Conservation (phyloP, 495 filamentous ascomycete species). For the Penicillium cataractarum region DNA sequence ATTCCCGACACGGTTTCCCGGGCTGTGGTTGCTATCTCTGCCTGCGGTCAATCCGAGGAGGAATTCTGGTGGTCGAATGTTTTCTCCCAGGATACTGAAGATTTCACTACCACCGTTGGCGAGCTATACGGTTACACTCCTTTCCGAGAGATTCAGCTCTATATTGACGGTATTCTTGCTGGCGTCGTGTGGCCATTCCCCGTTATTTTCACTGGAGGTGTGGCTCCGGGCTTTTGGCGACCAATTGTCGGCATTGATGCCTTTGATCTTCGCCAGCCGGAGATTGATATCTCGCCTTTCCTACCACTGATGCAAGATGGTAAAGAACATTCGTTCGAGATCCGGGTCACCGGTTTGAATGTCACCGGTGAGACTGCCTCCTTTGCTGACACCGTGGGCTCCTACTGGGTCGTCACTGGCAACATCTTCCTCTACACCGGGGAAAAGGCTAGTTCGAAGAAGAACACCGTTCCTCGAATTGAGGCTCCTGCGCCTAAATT, state of each 20-base stretch:
- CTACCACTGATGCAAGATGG: conserved; percentile 70
- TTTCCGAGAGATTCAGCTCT: conserved; percentile 81
- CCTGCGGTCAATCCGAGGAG: conserved; percentile 76
- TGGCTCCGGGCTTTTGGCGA: conserved; percentile 79
- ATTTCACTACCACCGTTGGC: conserved; percentile 60
- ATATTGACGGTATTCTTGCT: conserved; percentile 74
- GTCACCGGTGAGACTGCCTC: conserved; percentile 43
- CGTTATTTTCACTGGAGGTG: conserved; percentile 85
- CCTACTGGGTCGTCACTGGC: conserved; percentile 81
- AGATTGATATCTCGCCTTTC: conserved; percentile 84
- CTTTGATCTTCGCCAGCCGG: conserved; percentile 79
- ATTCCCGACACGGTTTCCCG: conserved; percentile 66
- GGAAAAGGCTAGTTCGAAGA: conserved; percentile 43
- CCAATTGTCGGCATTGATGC: conserved; percentile 85
- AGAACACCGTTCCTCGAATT: conserved; percentile 27
- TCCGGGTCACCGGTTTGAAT: conserved; percentile 68
- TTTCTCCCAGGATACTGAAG: conserved; percentile 61
- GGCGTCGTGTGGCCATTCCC: conserved; percentile 87
- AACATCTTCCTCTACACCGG: conserved; percentile 80
- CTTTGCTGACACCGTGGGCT: conserved; percentile 64
- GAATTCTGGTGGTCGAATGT: conserved; percentile 94
- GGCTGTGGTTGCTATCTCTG: conserved; percentile 75
- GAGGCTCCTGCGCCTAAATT: conserved; percentile 47
- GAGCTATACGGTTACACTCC: conserved; percentile 72
- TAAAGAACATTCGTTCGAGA: conserved; percentile 67